These are phyloP conservation scores for Eucalyptus erythrocorys DNA, from an alignment of 345 rosid genomes.

Conservation along the genomic window DNA sequence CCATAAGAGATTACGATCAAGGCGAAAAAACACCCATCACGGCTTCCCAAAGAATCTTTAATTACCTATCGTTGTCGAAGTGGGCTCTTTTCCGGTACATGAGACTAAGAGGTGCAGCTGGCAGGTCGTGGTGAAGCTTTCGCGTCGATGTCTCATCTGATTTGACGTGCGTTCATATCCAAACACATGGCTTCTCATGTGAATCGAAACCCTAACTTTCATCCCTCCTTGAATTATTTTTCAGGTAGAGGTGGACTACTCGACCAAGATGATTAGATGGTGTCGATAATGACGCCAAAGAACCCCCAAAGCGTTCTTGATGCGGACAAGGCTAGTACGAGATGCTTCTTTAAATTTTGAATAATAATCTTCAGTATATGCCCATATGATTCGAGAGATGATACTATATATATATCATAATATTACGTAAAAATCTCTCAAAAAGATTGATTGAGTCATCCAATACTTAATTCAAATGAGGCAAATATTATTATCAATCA, in stretches of 20 bases:
- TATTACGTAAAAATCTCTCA: not conserved
- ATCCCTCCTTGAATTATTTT: not conserved
- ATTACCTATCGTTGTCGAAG: not conserved
- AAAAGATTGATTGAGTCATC: not conserved
- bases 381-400: not conserved
- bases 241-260: not conserved
- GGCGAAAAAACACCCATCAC: not conserved
- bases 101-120: not conserved
- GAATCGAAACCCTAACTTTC: not conserved
- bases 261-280: not conserved
- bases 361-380: fast-evolving
- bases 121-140: not conserved
- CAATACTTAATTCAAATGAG: not conserved
- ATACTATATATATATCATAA: not conserved
- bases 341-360: not conserved
- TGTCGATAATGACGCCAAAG: not conserved
- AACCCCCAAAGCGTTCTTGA: not conserved
- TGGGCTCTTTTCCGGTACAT: not conserved
- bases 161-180: not conserved
- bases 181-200: not conserved
- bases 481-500: not conserved
- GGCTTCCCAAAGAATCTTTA: not conserved
- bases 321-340: not conserved
- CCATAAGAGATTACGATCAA: not conserved
- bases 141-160: not conserved